These are phyloP conservation scores for Jaminaea rosea DNA, from an alignment of 1,284 basidiomycete species.

Conservation along the genomic window DNA sequence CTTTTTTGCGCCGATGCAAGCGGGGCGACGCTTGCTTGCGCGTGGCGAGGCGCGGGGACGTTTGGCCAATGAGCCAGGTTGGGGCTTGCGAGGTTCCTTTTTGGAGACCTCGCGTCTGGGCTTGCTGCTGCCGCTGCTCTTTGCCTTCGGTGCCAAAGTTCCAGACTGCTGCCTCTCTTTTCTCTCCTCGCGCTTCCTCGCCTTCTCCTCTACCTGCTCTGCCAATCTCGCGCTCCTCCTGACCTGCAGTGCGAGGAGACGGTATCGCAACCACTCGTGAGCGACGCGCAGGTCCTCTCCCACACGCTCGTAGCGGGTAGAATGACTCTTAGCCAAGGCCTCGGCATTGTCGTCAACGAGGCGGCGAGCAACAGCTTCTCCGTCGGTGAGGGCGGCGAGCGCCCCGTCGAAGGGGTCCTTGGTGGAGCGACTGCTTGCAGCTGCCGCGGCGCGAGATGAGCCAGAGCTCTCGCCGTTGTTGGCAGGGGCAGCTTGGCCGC, in stretches of 20 bases:
- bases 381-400: constrained; percentile 38
- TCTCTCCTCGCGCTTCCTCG: constrained; percentile 33
- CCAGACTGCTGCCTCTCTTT: constrained; percentile 15
- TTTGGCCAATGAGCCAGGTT: constrained; percentile 22
- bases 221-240: constrained; percentile 34
- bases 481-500: constrained; percentile 4
- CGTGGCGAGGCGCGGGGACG: constrained; percentile 8
- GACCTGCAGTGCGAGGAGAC: constrained; percentile 35
- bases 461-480: not conserved
- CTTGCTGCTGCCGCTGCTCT: not conserved
- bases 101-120: not conserved
- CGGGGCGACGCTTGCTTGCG: constrained; percentile 15
- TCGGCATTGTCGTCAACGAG: constrained; percentile 42
- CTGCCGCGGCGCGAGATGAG: too few relatives aligned
- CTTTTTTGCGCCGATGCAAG: constrained; percentile 27
- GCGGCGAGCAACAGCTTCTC: constrained; percentile 33
- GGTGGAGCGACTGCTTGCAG: not conserved
- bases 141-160: not conserved
- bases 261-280: constrained; percentile 42
- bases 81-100: constrained; percentile 6
- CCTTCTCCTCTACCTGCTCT: constrained; percentile 31
- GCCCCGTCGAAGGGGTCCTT: constrained; percentile 42
- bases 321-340: constrained; percentile 41
- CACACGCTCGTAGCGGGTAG: constrained; percentile 37
- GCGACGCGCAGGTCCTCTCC: constrained; percentile 38